A percentile compares a stretch with the other conserved stretches of the same genome.
phyloP scores from a whole-genome alignment of 805 yeast genomes.

The Pichia pseudocactophila region DNA sequence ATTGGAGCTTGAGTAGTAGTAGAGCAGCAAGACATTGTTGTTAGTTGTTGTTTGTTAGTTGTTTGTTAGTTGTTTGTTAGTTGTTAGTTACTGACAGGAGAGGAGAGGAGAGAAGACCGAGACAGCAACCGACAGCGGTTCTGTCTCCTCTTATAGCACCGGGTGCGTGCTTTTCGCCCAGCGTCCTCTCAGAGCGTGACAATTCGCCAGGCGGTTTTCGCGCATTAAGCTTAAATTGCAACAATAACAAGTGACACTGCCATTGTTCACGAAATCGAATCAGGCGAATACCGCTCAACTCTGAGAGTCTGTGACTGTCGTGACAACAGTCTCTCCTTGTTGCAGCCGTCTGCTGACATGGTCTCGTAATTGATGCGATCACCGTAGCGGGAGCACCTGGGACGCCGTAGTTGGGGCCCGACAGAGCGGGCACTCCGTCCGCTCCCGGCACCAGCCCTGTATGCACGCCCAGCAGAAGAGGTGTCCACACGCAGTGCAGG shows the following conservation, averaged over 20 bases:
- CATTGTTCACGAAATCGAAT: no score
- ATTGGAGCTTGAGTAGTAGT: neutral
- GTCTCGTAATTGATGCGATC: no score
- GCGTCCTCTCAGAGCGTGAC: no score
- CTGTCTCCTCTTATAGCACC: neutral
- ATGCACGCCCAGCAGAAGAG: conserved; percentile 89
- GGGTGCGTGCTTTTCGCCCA: conserved; percentile 1
- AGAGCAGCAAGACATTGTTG: conserved; percentile 3
- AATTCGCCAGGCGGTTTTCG: conserved; percentile 1
- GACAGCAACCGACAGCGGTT: neutral
- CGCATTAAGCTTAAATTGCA: neutral
- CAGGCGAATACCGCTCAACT: no score
- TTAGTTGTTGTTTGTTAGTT: neutral
- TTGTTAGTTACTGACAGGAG: neutral
- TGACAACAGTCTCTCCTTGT: no score
- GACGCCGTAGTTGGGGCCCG: conserved; percentile 60
- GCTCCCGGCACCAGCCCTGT: conserved; percentile 80
- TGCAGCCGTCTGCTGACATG: neutral
- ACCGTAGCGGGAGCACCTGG: conserved; percentile 45
- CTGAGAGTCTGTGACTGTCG: no score
- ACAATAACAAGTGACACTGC: no score
- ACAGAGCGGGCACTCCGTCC: conserved; percentile 87
- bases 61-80: neutral
- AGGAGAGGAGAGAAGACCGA: neutral
- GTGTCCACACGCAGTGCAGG: conserved; percentile 88